phyloP scores from a whole-genome alignment of 2,329 filamentous ascomycete species.

The Fusarium longipes region DNA sequence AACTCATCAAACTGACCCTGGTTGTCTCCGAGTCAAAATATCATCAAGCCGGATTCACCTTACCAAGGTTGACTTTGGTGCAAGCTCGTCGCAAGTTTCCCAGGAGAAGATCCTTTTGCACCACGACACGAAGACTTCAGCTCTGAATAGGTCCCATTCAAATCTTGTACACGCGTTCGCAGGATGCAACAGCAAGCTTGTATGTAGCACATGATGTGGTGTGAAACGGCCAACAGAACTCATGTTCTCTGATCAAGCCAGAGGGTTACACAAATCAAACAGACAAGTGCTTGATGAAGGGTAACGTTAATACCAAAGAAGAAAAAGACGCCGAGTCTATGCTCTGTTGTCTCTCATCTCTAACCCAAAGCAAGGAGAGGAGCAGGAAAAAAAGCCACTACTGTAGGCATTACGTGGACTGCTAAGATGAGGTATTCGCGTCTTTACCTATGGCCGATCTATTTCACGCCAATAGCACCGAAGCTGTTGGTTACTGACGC shows the following conservation, averaged over 20 bases:
- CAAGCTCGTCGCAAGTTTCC: neutral
- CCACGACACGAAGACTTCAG: neutral
- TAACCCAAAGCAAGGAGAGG: neutral
- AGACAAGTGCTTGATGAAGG: neutral
- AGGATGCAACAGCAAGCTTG: neutral
- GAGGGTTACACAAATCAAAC: neutral
- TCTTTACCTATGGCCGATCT: slow-evolving; percentile 1
- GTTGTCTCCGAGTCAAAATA: neutral
- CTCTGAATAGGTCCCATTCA: neutral
- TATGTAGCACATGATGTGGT: neutral
- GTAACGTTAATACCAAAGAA: neutral
- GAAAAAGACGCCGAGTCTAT: neutral
- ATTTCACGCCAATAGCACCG: slow-evolving; percentile 27
- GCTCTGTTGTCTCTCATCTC: neutral
- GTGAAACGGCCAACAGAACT: slow-evolving; percentile 1
- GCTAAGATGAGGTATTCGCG: slow-evolving; percentile 29
- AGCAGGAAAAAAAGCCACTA: slow-evolving; percentile 8
- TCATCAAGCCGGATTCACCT: neutral
- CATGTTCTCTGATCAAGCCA: neutral
- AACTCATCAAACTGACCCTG: neutral
- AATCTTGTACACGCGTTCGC: neutral
- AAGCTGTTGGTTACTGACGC: slow-evolving; percentile 7
- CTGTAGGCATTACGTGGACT: slow-evolving; percentile 30
- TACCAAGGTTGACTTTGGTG: neutral
- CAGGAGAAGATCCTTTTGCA: neutral